A percentile compares a stretch with the other conserved stretches of the same genome.
These are phyloP conservation scores for Geopyxis carbonaria DNA, from an alignment of 495 filamentous ascomycete species.

Conservation along the genomic window DNA sequence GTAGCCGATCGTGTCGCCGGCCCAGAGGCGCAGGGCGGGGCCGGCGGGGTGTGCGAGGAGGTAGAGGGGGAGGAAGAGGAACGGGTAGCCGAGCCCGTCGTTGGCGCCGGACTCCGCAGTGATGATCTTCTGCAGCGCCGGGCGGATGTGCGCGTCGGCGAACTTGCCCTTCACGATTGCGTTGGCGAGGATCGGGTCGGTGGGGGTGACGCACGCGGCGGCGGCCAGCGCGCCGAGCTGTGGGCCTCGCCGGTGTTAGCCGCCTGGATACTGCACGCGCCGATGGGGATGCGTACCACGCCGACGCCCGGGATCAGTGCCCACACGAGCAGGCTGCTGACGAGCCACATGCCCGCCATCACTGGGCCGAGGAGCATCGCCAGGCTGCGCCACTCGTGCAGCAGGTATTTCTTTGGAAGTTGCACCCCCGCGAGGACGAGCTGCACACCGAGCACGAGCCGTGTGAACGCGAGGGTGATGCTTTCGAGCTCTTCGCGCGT, in stretches of 20 bases:
- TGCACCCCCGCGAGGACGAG: conserved; percentile 80
- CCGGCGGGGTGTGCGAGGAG: conserved; percentile 38
- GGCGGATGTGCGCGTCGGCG: conserved; percentile 76
- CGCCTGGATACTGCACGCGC: no score
- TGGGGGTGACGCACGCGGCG: conserved; percentile 75
- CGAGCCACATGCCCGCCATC: conserved; percentile 83
- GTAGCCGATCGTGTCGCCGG: conserved; percentile 75
- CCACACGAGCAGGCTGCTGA: conserved; percentile 61
- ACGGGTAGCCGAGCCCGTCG: conserved; percentile 87
- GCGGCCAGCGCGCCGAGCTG: conserved; percentile 55
- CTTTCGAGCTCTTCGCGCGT: conserved; percentile 36
- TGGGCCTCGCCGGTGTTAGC: no score
- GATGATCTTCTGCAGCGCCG: conserved; percentile 66
- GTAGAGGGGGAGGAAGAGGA: conserved; percentile 71
- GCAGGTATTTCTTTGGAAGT: conserved; percentile 71
- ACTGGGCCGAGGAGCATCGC: conserved; percentile 63
- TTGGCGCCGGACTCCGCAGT: conserved; percentile 83
- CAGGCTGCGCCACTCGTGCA: conserved; percentile 64
- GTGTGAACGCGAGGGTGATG: conserved; percentile 67
- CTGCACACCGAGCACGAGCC: conserved; percentile 82
- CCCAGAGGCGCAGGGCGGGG: conserved; percentile 64
- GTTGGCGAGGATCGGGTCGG: conserved; percentile 78
- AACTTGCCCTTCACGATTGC: conserved; percentile 89
- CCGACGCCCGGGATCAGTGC: conserved; percentile 4
- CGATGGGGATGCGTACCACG: conserved; percentile 1